Conservation (phyloP, 2,329 filamentous ascomycete species). For the Fusarium torulosum region DNA sequence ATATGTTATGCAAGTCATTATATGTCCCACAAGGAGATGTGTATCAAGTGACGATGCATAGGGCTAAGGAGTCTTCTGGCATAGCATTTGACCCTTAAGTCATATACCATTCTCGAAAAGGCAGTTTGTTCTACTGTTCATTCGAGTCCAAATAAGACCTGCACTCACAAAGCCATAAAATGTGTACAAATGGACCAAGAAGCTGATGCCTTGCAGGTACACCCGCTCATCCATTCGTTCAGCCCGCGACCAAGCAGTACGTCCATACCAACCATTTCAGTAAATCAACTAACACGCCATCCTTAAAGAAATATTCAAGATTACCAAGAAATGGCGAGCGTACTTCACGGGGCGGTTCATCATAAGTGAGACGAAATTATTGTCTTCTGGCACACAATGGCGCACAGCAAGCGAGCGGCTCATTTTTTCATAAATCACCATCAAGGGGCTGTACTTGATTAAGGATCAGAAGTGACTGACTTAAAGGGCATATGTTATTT, state of each 20-base stretch:
- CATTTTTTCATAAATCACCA: background rate
- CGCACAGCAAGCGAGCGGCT: conserved; percentile 26
- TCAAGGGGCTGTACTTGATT: background rate
- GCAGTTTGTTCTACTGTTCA: background rate
- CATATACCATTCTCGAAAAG: background rate
- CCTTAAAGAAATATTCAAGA: conserved; percentile 24
- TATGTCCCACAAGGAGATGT: background rate
- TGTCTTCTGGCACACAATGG: conserved; percentile 19
- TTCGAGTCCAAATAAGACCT: background rate
- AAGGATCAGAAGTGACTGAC: background rate
- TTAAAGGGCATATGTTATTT: conserved; percentile 33
- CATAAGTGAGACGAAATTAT: background rate
- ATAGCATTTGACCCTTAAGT: background rate
- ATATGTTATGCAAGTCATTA: background rate
- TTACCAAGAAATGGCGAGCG: conserved; percentile 36
- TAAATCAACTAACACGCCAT: conserved; percentile 8
- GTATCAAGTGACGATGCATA: background rate
- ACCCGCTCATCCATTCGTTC: conserved; percentile 58
- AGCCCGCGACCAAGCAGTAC: conserved; percentile 52
- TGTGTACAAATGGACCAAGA: background rate
- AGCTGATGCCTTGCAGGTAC: conserved; percentile 49
- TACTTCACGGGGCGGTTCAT: conserved; percentile 21
- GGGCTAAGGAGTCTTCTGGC: background rate
- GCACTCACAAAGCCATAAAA: background rate
- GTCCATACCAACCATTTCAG: background rate